These are phyloP conservation scores for Russula foetens DNA, from an alignment of 768 basidiomycete species.

Conservation along the genomic window DNA sequence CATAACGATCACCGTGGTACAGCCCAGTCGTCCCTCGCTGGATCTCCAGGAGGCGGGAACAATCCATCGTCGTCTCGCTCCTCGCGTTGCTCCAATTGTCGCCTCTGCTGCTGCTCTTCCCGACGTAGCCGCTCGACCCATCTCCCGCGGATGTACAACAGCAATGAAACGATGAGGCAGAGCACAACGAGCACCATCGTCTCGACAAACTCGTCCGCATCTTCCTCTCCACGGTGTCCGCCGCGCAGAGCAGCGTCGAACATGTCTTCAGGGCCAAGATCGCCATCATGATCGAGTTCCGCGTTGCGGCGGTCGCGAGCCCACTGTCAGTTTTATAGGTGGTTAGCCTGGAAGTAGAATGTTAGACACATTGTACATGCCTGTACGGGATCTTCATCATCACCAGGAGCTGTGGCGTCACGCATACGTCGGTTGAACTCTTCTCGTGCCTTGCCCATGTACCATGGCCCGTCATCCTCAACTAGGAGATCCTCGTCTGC, in stretches of 20 bases:
- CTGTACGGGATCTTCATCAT: constrained; percentile 69
- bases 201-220: constrained; percentile 65
- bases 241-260: constrained; percentile 60
- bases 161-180: constrained; percentile 61
- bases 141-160: constrained; percentile 74
- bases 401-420: constrained; percentile 34
- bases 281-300: constrained; percentile 64
- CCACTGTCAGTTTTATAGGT: constrained; percentile 41
- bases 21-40: constrained; percentile 24
- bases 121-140: constrained; percentile 66
- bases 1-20: constrained; percentile 19
- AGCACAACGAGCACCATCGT: constrained; percentile 71
- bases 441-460: constrained; percentile 74
- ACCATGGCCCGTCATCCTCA: constrained; percentile 66
- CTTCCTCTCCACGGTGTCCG: constrained; percentile 53
- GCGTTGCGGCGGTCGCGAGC: constrained; percentile 65
- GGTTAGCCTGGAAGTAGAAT: not conserved
- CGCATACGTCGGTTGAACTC: constrained; percentile 57
- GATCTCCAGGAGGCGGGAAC: constrained; percentile 25
- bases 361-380: constrained; percentile 27
- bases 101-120: constrained; percentile 42
- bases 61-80: constrained; percentile 21
- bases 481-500: constrained; percentile 25
- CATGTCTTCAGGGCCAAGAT: constrained; percentile 78
- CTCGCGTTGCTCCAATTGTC: constrained; percentile 32